Evolutionary conservation across 2,329 filamentous ascomycete species (phyloP), one percentile per base, ranked within the genome.

Genomic region (Apiospora koreana): DNA sequence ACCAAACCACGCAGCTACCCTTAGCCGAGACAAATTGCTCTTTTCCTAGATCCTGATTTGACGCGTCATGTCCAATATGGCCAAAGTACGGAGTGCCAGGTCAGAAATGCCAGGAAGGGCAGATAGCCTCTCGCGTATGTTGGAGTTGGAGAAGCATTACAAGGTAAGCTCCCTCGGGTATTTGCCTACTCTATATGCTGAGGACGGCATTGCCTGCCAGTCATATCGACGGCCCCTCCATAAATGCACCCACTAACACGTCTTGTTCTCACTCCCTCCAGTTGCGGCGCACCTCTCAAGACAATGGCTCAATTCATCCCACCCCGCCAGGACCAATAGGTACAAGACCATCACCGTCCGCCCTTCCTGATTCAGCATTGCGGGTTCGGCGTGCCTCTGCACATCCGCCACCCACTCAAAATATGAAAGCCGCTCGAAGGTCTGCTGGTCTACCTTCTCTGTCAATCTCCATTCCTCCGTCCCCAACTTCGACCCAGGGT

Each of bases 41-140:
- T 23, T 43, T 42, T 45, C 9, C 35, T 41, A 68, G n/a, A 46
- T 42, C 23, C 38, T 68, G 23, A n/a, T 35, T 68, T 65, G 71
- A 68, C 68, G 64, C 69, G 69, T 67, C 38, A 65, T 45, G 35
- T 46, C 23, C 74, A 79, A 77, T 77, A 79, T 79, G 78, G 74
- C 75, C 67, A 77, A 74, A 69, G 76, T 75, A 73, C 73, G 76
- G 73, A 76, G 74, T 54, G 69, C 77, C 70, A 73, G 74, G 65
- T 69, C 74, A 62, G 78, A 72, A 70, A 69, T 72, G 48, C 74
- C 74, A 21, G 74, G 79, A 68, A 81, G 81, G 74, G 81, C 82
- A 72, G 84, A 84, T 76, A 88, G 84, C 77, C 84, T 90, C 73
- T 83, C 88, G 77, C 84, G 82, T 71, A 89, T 90, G 88, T 82